phyloP scores from a whole-genome alignment of 495 filamentous ascomycete genomes.

The Lindgomyces ingoldianus region DNA sequence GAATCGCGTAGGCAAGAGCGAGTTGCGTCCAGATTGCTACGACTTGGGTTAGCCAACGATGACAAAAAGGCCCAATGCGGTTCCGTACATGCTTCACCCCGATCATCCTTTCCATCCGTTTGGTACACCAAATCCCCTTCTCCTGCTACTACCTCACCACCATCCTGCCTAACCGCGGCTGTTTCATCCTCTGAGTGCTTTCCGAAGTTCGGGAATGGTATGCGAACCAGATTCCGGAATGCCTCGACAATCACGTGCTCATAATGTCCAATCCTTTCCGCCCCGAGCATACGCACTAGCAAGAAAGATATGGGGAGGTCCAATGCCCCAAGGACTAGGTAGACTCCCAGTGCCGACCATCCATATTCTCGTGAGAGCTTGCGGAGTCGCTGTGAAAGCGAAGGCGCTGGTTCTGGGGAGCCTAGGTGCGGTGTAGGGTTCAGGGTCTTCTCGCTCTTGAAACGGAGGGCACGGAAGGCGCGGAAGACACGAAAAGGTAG shows the following conservation, averaged over 20 bases:
- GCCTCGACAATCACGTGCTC: conserved; percentile 49
- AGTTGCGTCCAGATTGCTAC: conserved; percentile 82
- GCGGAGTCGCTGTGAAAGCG: conserved; percentile 69
- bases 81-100: conserved; percentile 58
- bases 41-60: conserved; percentile 7
- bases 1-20: conserved; percentile 91
- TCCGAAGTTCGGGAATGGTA: conserved; percentile 46
- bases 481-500: conserved; percentile 25
- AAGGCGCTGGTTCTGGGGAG: conserved; percentile 43
- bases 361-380: conserved; percentile 93
- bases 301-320: conserved; percentile 97
- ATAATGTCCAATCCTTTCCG: conserved; percentile 74
- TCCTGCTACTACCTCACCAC: conserved; percentile 39
- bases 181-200: conserved; percentile 27
- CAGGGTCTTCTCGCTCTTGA: conserved; percentile 35
- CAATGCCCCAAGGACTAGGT: conserved; percentile 74
- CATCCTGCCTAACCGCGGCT: conserved; percentile 16
- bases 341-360: conserved; percentile 90
- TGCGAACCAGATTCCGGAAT: conserved; percentile 52
- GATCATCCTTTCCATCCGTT: conserved; percentile 38
- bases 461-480: conserved; percentile 31
- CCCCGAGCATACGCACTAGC: conserved; percentile 77
- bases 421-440: conserved; percentile 41
- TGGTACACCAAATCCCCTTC: conserved; percentile 6
- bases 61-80: not conserved